Percentiles rank a stretch among this genome's conserved stretches.
These are phyloP conservation scores for Kondoa malvinella DNA, from an alignment of 768 basidiomycete genomes.

Conservation along the genomic window DNA sequence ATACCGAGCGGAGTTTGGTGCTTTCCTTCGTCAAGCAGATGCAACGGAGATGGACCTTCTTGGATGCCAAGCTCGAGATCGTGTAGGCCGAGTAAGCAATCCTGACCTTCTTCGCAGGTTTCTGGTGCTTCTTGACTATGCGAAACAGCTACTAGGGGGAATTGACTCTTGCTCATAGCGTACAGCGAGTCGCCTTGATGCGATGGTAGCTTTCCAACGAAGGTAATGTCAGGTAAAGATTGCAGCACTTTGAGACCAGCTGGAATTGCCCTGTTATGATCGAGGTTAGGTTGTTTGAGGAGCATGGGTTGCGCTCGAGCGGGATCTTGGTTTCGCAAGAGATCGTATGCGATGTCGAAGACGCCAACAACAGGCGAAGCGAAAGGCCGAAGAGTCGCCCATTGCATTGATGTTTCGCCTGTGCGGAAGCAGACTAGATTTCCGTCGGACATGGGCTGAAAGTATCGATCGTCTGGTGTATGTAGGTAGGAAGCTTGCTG, in stretches of 20 bases:
- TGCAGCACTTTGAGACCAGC: conserved; percentile 33
- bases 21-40: neutral
- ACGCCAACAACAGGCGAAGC: conserved; percentile 43
- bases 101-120: neutral
- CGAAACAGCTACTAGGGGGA: conserved; percentile 51
- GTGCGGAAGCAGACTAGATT: conserved; percentile 53
- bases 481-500: conserved; percentile 54
- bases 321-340: conserved; percentile 14
- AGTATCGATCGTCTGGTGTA: conserved; percentile 59
- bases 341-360: conserved; percentile 51
- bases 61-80: neutral
- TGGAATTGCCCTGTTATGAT: conserved; percentile 29
- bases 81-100: conserved; percentile 13
- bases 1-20: neutral
- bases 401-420: conserved; percentile 22
- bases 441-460: conserved; percentile 64
- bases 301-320: conserved; percentile 44
- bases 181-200: conserved; percentile 56
- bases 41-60: neutral
- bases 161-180: conserved; percentile 65
- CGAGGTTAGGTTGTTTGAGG: conserved; percentile 25
- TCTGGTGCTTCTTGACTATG: conserved; percentile 24
- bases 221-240: conserved; percentile 42
- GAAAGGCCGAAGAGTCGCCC: conserved; percentile 21
- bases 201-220: conserved; percentile 51